These are phyloP conservation scores for Ajuga chamaepitys DNA, from an alignment of 257 asterid genomes.

Conservation along the genomic window DNA sequence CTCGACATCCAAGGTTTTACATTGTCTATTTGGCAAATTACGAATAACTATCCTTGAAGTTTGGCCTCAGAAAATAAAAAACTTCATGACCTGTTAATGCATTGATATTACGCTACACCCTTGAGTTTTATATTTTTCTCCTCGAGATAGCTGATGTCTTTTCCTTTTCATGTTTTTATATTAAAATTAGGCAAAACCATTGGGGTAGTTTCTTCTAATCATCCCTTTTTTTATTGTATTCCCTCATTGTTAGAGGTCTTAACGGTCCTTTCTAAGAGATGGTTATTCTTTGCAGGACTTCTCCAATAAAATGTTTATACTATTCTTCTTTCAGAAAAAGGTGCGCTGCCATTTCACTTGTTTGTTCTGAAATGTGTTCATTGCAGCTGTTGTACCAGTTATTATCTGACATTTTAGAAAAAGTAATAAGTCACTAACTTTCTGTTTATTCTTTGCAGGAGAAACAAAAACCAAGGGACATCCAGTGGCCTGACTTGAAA, in stretches of 20 bases:
- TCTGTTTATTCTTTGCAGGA: constrained; percentile 32
- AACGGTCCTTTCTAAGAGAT: constrained; percentile 12
- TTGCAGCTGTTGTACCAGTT: not conserved
- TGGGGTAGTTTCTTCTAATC: no score
- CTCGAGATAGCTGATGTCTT: no score
- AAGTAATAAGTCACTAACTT: not conserved
- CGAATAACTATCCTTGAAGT: no score
- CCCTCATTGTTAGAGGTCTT: not conserved
- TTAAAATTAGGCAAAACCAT: no score
- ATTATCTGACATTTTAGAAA: not conserved
- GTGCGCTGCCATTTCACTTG: constrained; percentile 21
- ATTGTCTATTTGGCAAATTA: no score
- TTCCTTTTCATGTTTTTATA: no score
- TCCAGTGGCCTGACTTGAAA: constrained; percentile 78
- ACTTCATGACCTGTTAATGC: no score
- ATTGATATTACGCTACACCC: no score
- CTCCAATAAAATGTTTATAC: constrained; percentile 86
- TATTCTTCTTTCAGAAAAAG: constrained; percentile 74
- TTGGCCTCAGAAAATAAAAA: no score
- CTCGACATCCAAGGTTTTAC: constrained; percentile 52
- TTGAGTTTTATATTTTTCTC: no score
- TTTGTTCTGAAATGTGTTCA: not conserved
- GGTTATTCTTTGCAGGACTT: constrained; percentile 59
- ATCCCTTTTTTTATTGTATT: no score
- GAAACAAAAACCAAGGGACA: constrained; percentile 31